Conservation (phyloP, 2,329 filamentous ascomycete species). For the Xenosphaeropsis pyriputrescens region DNA sequence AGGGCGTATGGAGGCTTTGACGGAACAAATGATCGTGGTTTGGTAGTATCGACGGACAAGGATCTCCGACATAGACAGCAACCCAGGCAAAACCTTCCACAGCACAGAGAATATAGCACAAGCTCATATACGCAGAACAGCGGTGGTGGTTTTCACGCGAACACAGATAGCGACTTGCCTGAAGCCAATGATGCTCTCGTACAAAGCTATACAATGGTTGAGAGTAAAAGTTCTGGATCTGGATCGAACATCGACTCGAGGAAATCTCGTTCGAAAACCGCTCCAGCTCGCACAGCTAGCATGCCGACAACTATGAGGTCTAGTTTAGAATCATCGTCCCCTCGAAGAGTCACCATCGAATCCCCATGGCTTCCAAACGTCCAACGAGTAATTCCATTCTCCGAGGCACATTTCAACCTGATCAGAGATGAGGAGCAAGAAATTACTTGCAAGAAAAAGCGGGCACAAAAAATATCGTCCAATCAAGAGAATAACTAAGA, state of each 20-base stretch:
- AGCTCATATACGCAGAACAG: conserved; percentile 12
- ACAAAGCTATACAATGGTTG: neutral
- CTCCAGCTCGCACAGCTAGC: neutral
- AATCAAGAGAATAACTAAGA: too few species aligned
- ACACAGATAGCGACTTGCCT: neutral
- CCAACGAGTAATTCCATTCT: too few species aligned
- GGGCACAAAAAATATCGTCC: too few species aligned
- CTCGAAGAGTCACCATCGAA: too few species aligned
- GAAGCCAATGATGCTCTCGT: conserved; percentile 1
- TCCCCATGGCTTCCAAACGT: too few species aligned
- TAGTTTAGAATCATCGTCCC: neutral
- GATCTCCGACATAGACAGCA: conserved; percentile 2
- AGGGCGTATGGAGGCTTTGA: too few species aligned
- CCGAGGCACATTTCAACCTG: too few species aligned
- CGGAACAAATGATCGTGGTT: conserved; percentile 1
- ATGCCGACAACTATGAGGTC: conserved; percentile 3
- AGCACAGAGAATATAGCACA: too few species aligned
- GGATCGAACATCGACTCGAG: conserved; percentile 1
- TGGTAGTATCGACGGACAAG: conserved; percentile 4
- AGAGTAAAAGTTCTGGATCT: conserved; percentile 3
- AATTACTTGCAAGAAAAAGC: too few species aligned
- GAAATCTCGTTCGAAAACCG: neutral
- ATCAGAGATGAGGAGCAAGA: too few species aligned
- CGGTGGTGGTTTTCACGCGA: conserved; percentile 10
- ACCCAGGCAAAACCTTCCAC: neutral